Evolutionary conservation across 2,329 filamentous ascomycete species (phyloP), one percentile per base, ranked within the genome.

Genomic region (Ophiocordyceps sinensis): DNA sequence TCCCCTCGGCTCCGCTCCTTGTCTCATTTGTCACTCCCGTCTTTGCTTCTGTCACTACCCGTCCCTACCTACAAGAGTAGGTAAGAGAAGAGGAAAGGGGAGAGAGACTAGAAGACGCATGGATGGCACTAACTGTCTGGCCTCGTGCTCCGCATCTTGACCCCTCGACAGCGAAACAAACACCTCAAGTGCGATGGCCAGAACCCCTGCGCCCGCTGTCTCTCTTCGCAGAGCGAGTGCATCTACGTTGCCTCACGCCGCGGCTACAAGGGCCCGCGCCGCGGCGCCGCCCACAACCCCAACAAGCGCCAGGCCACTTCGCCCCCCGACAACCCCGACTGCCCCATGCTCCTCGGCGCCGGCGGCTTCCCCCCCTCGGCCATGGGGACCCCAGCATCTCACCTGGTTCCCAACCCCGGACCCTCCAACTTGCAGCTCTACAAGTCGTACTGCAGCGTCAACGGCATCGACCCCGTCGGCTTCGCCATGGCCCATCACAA

Each of bases 121-220:
- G 9, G n/a, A n/a, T 7, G 9, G 2, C 23, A 26, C 23, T 26
- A 5, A 26, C 23, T 19, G 19, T 19, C 19, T 19, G 19, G 19
- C 19, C 19, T 9, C 23, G 6, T 9, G 9, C 23, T 9, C 23
- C 23, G 23, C 23, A 26, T 9, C 23, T 26, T 9, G 23, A 5
- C 23, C 23, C 23, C 9, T 9, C 5, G 6, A 29, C 53, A 77
- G 73, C 67, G 74, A 40, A 63, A 55, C 47, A 77, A 84, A 53
- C 84, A 88, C 58, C 68, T 87, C 38, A 88, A 85, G 56, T 88
- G 83, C 55, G 80, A 87, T 57, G 82, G 81, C 26, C 61, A 66
- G 31, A 77, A 62, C 28, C 82, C 83, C 12, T 88, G 84, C 60
- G 70, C 73, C 37, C 76, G 84, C 41, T 88, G 83, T 58, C 62